Conservation (phyloP, 768 basidiomycete genomes). For the Amanita exitialis region DNA sequence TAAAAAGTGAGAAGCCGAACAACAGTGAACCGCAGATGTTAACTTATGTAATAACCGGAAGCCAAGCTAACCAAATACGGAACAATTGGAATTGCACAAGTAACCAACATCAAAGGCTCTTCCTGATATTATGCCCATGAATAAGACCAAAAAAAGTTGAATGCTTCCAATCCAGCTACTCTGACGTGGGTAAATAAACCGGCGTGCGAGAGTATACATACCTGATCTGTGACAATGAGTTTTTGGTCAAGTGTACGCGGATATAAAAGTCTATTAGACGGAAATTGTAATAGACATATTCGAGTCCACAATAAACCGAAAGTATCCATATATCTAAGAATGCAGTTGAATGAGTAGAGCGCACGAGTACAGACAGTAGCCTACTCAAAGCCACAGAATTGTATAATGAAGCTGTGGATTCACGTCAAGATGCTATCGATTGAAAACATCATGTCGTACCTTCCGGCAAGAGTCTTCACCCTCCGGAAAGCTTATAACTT, state of each 20-base stretch:
- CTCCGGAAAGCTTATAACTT: slow-evolving; percentile 17
- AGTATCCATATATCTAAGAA: slow-evolving; percentile 23
- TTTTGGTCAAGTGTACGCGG: slow-evolving; percentile 21
- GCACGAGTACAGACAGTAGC: neutral
- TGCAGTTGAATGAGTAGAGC: neutral
- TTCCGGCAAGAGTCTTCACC: slow-evolving; percentile 33
- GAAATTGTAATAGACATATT: slow-evolving; percentile 2
- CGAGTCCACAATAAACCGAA: slow-evolving; percentile 24
- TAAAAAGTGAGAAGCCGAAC: slow-evolving; percentile 35
- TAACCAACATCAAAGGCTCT: slow-evolving; percentile 43
- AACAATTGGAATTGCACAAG: slow-evolving; percentile 23
- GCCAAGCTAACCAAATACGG: neutral
- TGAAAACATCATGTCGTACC: slow-evolving; percentile 17
- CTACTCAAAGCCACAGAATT: slow-evolving; percentile 35
- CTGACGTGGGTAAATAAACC: neutral
- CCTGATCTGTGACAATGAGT: slow-evolving; percentile 27
- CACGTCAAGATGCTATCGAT: neutral
- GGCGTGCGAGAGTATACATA: slow-evolving; percentile 9
- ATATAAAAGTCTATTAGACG: slow-evolving; percentile 26
- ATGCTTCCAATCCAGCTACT: slow-evolving; percentile 35
- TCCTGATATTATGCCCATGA: slow-evolving; percentile 34
- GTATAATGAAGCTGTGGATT: slow-evolving; percentile 24
- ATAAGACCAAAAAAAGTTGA: slow-evolving; percentile 36
- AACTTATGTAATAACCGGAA: slow-evolving; percentile 22
- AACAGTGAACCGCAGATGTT: slow-evolving; percentile 34